A percentile compares a stretch with the other conserved stretches of the same genome.
These are phyloP conservation scores for Termitomyces sp. DNA, from an alignment of 768 basidiomycete species.

Conservation along the genomic window DNA sequence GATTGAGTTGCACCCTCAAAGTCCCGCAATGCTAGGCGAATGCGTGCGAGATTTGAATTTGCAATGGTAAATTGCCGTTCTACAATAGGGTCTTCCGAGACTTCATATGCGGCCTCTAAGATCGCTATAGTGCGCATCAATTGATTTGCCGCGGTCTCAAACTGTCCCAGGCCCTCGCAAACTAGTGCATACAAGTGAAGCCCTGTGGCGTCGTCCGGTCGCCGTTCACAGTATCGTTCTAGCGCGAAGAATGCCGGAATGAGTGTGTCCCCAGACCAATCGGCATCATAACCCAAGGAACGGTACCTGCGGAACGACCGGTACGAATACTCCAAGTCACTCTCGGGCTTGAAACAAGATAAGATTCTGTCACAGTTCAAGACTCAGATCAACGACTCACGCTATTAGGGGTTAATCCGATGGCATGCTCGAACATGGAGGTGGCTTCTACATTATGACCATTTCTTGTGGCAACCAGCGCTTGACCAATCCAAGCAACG, in stretches of 20 bases:
- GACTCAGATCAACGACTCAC: slow-evolving; percentile 32
- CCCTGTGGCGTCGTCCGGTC: slow-evolving; percentile 66
- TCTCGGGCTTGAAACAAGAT: slow-evolving; percentile 52
- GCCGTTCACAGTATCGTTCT: slow-evolving; percentile 63
- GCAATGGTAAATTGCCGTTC: slow-evolving; percentile 80
- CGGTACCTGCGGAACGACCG: slow-evolving; percentile 43
- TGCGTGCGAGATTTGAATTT: slow-evolving; percentile 74
- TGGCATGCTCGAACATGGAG: slow-evolving; percentile 69
- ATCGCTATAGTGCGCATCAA: slow-evolving; percentile 60
- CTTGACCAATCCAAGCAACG: slow-evolving; percentile 89
- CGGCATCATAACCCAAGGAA: slow-evolving; percentile 6
- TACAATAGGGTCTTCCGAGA: slow-evolving; percentile 70
- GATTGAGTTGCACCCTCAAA: slow-evolving; percentile 59
- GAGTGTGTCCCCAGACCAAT: slow-evolving; percentile 37
- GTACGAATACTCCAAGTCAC: slow-evolving; percentile 71
- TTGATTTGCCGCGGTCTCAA: slow-evolving; percentile 50
- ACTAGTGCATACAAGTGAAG: slow-evolving; percentile 82
- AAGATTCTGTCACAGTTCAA: not conserved
- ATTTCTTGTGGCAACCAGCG: slow-evolving; percentile 56
- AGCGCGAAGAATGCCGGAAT: slow-evolving; percentile 79
- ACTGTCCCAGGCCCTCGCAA: slow-evolving; percentile 77
- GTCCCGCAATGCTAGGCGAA: slow-evolving; percentile 56
- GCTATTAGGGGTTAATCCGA: slow-evolving; percentile 48
- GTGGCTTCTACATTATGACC: slow-evolving; percentile 57
- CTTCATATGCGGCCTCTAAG: slow-evolving; percentile 86